Base-by-base conservation (phyloP, 352 stramenopile species). In the Blastocystis sp. region DNA sequence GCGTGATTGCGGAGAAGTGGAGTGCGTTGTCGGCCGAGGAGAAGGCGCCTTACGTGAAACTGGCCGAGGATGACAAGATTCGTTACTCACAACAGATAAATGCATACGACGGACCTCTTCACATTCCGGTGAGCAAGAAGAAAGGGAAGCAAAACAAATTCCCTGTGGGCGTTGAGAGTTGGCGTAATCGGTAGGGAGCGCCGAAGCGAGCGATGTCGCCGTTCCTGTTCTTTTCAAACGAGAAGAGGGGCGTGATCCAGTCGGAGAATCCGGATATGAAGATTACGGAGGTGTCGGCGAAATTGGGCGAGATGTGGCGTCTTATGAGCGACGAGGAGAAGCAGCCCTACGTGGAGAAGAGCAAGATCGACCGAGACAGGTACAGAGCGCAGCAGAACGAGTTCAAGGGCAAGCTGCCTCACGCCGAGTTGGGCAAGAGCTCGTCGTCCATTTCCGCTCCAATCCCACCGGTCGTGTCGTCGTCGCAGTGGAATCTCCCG, bases 271-370 rank as follows among this genome's bases (percentile, higher is more conserved):
- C 95, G 62, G 94, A 96, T 71, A 97, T 98, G 94, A 96, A 96
- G 88, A 98, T 98, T 91, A 97, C 95, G 90, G 95, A 98, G 77
- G 96, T 98, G 90, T 98, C 95, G 13, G 95, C 96, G 91, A 92
- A 97, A 69, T 91, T 98, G 33, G 95, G 95, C 29, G 95, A 98
- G 90, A 94, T 95, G 3, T 98, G 96, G 95, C 81, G 92, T 55
- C 96, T 96, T 88, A 93, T 94, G n/a, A 96, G 93, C 45, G 93
- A 96, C 41, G 93, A 95, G 79, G 94, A 98, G 90, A 96, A 96
- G 88, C 91, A 92, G 12, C 95, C 95, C 45, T 97, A 96, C 90
- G 92, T 97, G 93, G 94, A 96, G 50, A 88, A 65, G 37, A 90
- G 77, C 51, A 81, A 24, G 19, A 55, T 45, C 9, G 79, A 89